phyloP scores from a whole-genome alignment of 805 yeast genomes.

The Wickerhamiella sergipiensis region DNA sequence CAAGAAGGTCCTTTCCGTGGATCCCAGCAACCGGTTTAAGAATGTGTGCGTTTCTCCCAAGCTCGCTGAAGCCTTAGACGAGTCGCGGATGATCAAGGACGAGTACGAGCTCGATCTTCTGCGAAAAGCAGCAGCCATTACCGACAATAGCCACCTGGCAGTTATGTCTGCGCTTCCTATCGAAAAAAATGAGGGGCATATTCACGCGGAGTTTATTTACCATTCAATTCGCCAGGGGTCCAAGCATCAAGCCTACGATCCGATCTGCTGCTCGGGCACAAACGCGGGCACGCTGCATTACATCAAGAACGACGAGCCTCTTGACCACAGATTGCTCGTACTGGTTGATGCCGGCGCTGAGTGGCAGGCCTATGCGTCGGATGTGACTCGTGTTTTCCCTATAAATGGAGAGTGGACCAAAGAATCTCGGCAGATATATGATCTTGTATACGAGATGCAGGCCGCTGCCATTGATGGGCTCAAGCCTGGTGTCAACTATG shows the following conservation, averaged over 20 bases:
- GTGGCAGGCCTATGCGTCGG: constrained; percentile 86
- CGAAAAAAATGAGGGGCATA: constrained; percentile 73
- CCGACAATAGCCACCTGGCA: constrained; percentile 79
- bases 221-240: constrained; percentile 93
- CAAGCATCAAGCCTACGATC: constrained; percentile 79
- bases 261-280: constrained; percentile 90
- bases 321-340: constrained; percentile 47
- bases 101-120: constrained; percentile 61
- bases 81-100: constrained; percentile 75
- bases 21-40: constrained; percentile 11
- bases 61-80: constrained; percentile 59
- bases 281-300: constrained; percentile 86
- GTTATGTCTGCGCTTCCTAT: constrained; percentile 89
- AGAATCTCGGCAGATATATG: constrained; percentile 75
- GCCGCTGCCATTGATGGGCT: constrained; percentile 50
- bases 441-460: constrained; percentile 76
- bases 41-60: constrained; percentile 11
- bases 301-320: constrained; percentile 59
- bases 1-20: constrained; percentile 16
- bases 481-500: constrained; percentile 79
- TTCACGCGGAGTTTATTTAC: constrained; percentile 90
- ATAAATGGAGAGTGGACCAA: constrained; percentile 76
- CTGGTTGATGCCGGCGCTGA: constrained; percentile 96
- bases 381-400: constrained; percentile 93
- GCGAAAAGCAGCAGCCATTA: constrained; percentile 69